phyloP scores from a whole-genome alignment of 495 filamentous ascomycete genomes.

The Glarea lozoyensis region DNA sequence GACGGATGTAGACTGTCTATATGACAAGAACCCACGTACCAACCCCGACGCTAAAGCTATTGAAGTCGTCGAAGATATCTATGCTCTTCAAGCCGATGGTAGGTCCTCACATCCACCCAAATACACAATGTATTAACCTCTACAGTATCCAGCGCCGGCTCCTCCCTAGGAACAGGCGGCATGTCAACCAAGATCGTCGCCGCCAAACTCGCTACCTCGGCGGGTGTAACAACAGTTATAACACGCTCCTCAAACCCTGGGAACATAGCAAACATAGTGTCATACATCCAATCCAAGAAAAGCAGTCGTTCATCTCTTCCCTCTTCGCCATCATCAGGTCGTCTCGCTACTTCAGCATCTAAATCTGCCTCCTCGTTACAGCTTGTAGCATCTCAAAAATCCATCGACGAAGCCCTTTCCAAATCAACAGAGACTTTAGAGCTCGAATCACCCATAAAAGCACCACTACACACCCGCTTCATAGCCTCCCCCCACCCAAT shows the following conservation, averaged over 20 bases:
- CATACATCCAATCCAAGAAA: slow-evolving; percentile 40
- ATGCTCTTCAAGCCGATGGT: slow-evolving; percentile 75
- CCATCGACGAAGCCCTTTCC: slow-evolving; percentile 25
- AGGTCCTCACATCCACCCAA: slow-evolving; percentile 4
- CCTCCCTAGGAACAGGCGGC: slow-evolving; percentile 85
- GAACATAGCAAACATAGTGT: slow-evolving; percentile 84
- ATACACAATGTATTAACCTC: not conserved
- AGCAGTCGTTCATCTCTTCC: not conserved
- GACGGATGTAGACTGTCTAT: slow-evolving; percentile 97
- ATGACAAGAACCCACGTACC: slow-evolving; percentile 86
- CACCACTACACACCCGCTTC: slow-evolving; percentile 76
- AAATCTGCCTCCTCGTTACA: no score
- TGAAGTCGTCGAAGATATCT: slow-evolving; percentile 86
- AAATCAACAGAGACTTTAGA: slow-evolving; percentile 28
- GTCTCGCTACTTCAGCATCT: slow-evolving; percentile 4
- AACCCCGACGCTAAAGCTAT: slow-evolving; percentile 81
- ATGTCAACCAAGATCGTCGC: slow-evolving; percentile 98
- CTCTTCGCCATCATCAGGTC: slow-evolving; percentile 11
- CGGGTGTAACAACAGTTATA: slow-evolving; percentile 92
- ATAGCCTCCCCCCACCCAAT: slow-evolving; percentile 80
- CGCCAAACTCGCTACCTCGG: slow-evolving; percentile 85
- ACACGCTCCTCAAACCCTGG: slow-evolving; percentile 84
- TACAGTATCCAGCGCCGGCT: slow-evolving; percentile 79
- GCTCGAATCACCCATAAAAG: slow-evolving; percentile 14
- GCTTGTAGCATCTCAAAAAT: no score